These are phyloP conservation scores for Arthrobotrys pseudoclavata DNA, from an alignment of 2,329 filamentous ascomycete genomes.

Conservation along the genomic window DNA sequence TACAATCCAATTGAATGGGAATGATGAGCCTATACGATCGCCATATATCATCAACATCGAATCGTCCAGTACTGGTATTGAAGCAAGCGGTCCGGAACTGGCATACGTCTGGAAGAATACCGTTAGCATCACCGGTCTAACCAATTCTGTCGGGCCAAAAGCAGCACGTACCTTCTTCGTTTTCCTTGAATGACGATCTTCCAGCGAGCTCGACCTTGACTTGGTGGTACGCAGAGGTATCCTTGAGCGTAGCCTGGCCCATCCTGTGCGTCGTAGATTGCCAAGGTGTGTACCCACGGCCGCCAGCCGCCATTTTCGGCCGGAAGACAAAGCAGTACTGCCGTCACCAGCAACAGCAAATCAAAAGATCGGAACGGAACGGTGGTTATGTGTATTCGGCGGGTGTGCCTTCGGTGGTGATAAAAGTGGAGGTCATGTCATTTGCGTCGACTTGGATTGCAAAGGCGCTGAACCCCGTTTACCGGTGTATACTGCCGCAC, in stretches of 20 bases:
- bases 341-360: not conserved
- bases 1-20: constrained; percentile 44
- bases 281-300: constrained; percentile 40
- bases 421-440: constrained; percentile 18
- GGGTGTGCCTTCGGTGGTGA: constrained; percentile 18
- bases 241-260: constrained; percentile 19
- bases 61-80: not conserved
- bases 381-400: constrained; percentile 2
- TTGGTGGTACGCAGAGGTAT: constrained; percentile 36
- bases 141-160: constrained; percentile 14
- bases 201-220: constrained; percentile 44
- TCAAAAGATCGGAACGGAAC: not conserved
- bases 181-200: not conserved
- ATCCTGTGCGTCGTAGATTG: constrained; percentile 29
- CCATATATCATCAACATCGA: constrained; percentile 9
- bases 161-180: constrained; percentile 27
- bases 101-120: constrained; percentile 22
- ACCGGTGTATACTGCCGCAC: constrained; percentile 3
- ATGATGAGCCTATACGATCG: constrained; percentile 21
- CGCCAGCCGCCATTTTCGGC: constrained; percentile 24
- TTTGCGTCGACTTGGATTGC: constrained; percentile 1
- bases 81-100: not conserved
- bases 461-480: not conserved
- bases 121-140: constrained; percentile 6
- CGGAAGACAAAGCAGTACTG: constrained; percentile 1